phyloP scores from a whole-genome alignment of 331 rosid genomes.

The Pyrus hybrid region DNA sequence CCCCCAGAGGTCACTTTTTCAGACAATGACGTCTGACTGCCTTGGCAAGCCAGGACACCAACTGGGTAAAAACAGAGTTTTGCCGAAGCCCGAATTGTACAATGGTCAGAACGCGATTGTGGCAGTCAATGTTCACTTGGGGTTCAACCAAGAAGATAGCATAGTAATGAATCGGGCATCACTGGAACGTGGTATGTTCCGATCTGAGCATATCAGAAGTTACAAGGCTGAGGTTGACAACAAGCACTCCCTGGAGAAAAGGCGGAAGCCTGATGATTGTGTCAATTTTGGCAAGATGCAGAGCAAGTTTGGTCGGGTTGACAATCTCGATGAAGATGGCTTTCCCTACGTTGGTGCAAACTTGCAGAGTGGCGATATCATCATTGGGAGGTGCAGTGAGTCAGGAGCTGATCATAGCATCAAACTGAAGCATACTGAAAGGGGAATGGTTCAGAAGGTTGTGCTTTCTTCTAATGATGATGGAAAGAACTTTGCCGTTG shows the following conservation, averaged over 20 bases:
- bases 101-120: conserved; percentile 96
- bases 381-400: conserved; percentile 82
- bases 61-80: conserved; percentile 24
- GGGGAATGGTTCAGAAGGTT: conserved; percentile 90
- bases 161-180: conserved; percentile 94
- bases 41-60: conserved; percentile 56
- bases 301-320: conserved; percentile 86
- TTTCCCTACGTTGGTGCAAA: conserved; percentile 84
- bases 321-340: conserved; percentile 93
- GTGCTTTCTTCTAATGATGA: conserved; percentile 90
- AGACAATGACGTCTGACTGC: conserved; percentile 69
- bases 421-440: conserved; percentile 87
- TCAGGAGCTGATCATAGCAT: conserved; percentile 84
- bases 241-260: conserved; percentile 63
- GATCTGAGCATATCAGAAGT: conserved; percentile 85
- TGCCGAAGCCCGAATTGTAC: conserved; percentile 69
- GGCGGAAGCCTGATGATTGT: conserved; percentile 65
- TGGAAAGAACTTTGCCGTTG: conserved; percentile 86
- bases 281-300: conserved; percentile 79
- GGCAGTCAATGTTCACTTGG: conserved; percentile 91
- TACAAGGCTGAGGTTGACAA: conserved; percentile 88
- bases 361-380: conserved; percentile 82
- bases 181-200: conserved; percentile 95
- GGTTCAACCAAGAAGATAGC: conserved; percentile 96
- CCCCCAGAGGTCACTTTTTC: conserved; percentile 87